Evolutionary conservation across 805 yeast species (phyloP).

Genomic region (Hanseniaspora guilliermondii): DNA sequence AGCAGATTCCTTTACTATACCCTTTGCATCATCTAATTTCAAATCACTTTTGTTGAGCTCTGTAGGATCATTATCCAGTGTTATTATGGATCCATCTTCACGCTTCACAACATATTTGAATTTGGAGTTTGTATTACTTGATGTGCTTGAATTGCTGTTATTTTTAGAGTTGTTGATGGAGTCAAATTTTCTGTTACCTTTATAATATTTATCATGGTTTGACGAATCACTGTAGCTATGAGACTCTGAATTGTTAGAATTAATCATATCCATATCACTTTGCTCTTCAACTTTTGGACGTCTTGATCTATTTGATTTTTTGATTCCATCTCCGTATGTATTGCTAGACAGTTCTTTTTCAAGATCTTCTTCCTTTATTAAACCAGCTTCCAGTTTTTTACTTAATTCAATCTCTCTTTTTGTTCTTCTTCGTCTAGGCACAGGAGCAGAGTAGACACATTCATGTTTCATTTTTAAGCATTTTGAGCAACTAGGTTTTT

Average conservation of each 20-base stretch:
- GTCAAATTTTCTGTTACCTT: not conserved
- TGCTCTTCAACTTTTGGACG: not conserved
- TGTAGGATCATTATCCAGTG: constrained; percentile 12
- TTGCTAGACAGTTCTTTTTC: not conserved
- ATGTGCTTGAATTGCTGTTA: not conserved
- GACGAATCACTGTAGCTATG: not conserved
- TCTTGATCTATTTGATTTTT: not conserved
- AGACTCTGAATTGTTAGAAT: not conserved
- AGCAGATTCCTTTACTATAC: no score
- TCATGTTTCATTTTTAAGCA: constrained; percentile 68
- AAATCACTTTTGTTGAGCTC: not conserved
- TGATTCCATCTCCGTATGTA: not conserved
- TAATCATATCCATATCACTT: not conserved
- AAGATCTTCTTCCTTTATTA: constrained; percentile 5
- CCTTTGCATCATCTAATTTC: not conserved
- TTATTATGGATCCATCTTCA: constrained; percentile 16
- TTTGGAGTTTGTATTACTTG: not conserved
- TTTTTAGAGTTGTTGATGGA: not conserved
- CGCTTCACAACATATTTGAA: constrained; percentile 18
- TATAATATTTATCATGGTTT: not conserved
- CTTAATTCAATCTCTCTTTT: constrained; percentile 4
- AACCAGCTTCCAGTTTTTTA: not conserved
- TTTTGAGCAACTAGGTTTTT: constrained; percentile 64
- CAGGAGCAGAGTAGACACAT: constrained; percentile 45
- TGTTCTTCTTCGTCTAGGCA: constrained; percentile 21